phyloP scores from a whole-genome alignment of 768 basidiomycete species.

The Phaeolepiota aurea region DNA sequence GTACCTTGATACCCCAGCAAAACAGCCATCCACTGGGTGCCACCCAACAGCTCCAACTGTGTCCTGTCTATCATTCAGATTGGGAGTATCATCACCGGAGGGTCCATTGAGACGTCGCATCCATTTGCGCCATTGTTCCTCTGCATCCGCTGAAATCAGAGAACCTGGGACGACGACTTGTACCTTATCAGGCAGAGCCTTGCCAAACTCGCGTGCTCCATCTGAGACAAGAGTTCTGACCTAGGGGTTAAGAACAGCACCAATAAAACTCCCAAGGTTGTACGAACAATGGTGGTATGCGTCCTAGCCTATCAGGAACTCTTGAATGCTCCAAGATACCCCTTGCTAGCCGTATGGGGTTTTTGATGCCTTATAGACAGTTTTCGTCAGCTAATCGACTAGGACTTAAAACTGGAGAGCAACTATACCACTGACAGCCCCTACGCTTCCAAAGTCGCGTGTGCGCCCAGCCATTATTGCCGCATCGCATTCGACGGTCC shows the following conservation, averaged over 20 bases:
- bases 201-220: constrained; percentile 56
- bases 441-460: constrained; percentile 57
- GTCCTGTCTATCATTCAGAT: constrained; percentile 46
- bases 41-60: constrained; percentile 76
- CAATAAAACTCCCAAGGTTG: not conserved
- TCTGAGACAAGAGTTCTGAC: constrained; percentile 49
- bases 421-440: constrained; percentile 51
- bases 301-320: constrained; percentile 41
- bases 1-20: constrained; percentile 77
- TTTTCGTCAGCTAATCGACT: no score
- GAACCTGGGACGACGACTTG: constrained; percentile 29
- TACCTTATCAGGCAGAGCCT: constrained; percentile 12
- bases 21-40: constrained; percentile 33
- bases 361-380: constrained; percentile 54
- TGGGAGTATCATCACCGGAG: constrained; percentile 1
- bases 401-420: not conserved
- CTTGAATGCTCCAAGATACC: constrained; percentile 46
- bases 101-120: constrained; percentile 27
- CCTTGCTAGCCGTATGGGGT: constrained; percentile 59
- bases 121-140: constrained; percentile 56
- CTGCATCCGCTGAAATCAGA: constrained; percentile 43
- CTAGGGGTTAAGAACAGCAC: not conserved
- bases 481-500: constrained; percentile 78
- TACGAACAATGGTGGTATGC: constrained; percentile 63
- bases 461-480: constrained; percentile 49